Conservation (phyloP, 257 asterid genomes). For the Scutellaria minor region DNA sequence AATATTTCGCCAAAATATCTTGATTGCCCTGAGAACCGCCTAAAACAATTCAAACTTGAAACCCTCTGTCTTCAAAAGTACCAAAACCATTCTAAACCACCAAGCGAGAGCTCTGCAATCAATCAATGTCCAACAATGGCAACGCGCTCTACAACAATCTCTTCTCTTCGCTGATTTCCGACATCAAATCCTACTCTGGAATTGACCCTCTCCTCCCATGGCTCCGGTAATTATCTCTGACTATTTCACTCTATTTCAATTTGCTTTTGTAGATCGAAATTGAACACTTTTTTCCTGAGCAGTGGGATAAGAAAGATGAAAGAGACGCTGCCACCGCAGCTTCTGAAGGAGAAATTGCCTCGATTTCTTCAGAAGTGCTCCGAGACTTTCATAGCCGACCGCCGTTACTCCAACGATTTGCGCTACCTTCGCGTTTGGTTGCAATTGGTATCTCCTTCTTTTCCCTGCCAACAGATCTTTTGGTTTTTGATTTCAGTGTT, state of each 20-base stretch:
- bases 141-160: conserved; percentile 48
- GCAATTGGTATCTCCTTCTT: conserved; percentile 66
- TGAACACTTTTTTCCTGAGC: neutral
- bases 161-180: conserved; percentile 74
- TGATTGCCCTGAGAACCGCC: conserved; percentile 32
- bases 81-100: neutral
- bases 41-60: conserved; percentile 46
- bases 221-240: conserved; percentile 64
- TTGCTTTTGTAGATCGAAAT: conserved; percentile 18
- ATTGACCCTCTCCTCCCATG: conserved; percentile 89
- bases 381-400: conserved; percentile 70
- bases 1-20: too few relatives aligned
- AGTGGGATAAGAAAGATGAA: conserved; percentile 87
- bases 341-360: conserved; percentile 82
- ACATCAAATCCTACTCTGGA: conserved; percentile 77
- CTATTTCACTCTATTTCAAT: neutral
- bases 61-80: neutral
- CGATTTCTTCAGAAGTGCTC: conserved; percentile 95
- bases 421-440: conserved; percentile 96
- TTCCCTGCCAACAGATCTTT: neutral
- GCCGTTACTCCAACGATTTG: conserved; percentile 79
- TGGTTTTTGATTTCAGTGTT: neutral
- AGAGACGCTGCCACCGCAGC: conserved; percentile 70
- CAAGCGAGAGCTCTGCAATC: conserved; percentile 21
- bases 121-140: conserved; percentile 54